Base-by-base conservation (phyloP, 2,329 filamentous ascomycete genomes). In the Chaetomiaceae sp. region DNA sequence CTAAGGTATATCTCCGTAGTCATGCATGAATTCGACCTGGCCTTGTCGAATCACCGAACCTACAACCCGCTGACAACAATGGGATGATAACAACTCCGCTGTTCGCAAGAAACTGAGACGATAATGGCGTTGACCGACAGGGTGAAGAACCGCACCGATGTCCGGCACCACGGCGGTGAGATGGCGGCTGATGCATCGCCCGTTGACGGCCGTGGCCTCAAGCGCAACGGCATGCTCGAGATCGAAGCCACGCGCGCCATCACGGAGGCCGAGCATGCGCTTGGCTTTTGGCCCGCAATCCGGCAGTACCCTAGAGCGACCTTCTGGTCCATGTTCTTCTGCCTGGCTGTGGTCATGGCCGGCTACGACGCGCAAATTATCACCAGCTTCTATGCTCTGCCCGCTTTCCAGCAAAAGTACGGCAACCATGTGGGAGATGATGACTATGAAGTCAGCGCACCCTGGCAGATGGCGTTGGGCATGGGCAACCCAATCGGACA, bases 351-450 rank as follows among this genome's bases (percentile, higher is more conserved):
- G 34, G 78, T 84, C 58, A 83, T 83, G 79, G 66, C 78, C 38
- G 81, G 81, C 4, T 87, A 85, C 61, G 83, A 86, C 63, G 79
- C 81, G 0, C 82, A 86, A 64, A 74, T 87, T 9, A 73, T 85
- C 17, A 81, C 81, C 22, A 82, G 83, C 56, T 73, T 87, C 49
- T 85, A 81, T 60, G 76, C 79, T 3, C 79, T 77, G 46, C 79
- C 80, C 0, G 75, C 77, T n/a, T 84, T 84, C 61, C 75, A 78
- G 57, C 64, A 66, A 19, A 75, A 82, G 58, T 83, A 82, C 62
- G 81, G 81, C 2, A 77, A 81, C 55, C 54, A 69, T 3, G 79
- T 74, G 51, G 17, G 17, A 7, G 59, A 76, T 14, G 72, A 72
- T 19, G 67, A 64, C 63, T 72, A 71, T 58, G 69, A 70, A 49